phyloP scores from a whole-genome alignment of 2,329 filamentous ascomycete species.

The Alternaria arborescens region DNA sequence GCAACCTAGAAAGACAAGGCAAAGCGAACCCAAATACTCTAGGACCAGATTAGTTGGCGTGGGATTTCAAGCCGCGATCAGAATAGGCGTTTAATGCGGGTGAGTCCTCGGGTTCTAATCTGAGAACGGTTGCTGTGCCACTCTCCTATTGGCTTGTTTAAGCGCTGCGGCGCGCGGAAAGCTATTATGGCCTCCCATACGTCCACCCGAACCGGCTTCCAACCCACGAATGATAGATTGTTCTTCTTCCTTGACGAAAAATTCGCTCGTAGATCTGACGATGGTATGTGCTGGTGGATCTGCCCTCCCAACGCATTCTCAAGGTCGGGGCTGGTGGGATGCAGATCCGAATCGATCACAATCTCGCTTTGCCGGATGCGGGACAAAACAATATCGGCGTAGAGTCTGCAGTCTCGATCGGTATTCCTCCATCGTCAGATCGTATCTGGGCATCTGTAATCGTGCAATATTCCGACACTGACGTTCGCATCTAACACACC shows the following conservation, averaged over 20 bases:
- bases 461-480: slow-evolving; percentile 9
- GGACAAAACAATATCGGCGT: neutral
- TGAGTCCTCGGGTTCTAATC: neutral
- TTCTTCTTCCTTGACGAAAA: neutral
- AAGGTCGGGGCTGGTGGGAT: neutral
- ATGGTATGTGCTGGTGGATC: neutral
- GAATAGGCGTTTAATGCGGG: neutral
- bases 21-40: neutral
- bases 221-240: neutral
- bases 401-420: neutral
- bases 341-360: neutral
- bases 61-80: neutral
- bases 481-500: slow-evolving; percentile 2
- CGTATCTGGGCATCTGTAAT: neutral
- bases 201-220: neutral
- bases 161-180: slow-evolving; percentile 15
- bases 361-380: neutral
- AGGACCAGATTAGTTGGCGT: neutral
- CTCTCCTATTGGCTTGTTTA: slow-evolving; percentile 9
- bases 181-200: neutral
- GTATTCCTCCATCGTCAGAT: neutral
- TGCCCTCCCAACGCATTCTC: neutral
- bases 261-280: neutral
- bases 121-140: slow-evolving; percentile 1
- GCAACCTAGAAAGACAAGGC: slow-evolving; percentile 1